Base-by-base conservation (phyloP, 495 filamentous ascomycete genomes). In the Tuber indicum region DNA sequence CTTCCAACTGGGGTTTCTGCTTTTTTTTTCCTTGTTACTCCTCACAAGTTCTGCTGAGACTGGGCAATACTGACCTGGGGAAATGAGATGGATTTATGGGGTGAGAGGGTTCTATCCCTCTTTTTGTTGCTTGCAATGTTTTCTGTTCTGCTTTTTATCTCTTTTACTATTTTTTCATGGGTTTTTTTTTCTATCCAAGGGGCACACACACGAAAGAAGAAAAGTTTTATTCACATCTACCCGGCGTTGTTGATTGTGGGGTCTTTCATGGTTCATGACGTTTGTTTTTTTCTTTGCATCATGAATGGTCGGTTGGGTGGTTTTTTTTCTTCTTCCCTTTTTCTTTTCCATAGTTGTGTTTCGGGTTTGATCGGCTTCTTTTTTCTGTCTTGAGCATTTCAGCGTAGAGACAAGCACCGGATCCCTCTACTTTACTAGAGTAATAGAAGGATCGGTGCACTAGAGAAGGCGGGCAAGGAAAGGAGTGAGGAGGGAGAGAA, bases 11-110 rank as follows among this genome's bases (percentile, higher is more conserved):
- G 78, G 78, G 79, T 77, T 80, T 80, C 79, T 80, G 74, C 75
- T 74, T 80, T 79, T 80, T 79, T 79, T 79, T 74, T 80, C 73
- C 78, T 78, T 73, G 77, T 80, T 75, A 80, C 26, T 76, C 71
- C 87, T 87, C 86, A 86, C 85, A 85, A 86, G 86, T 86, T 84
- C 85, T 86, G 83, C 85, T 84, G 78, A 82, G 84, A 85, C 83
- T 82, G 83, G 81, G 84, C 82, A 82, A 84, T 82, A 80, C 84
- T 85, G 84, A 82, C 70, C 72, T 79, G 78, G 78, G 78, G 77
- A 79, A 85, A 83, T 78, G 80, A 84, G 79, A 83, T 81, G 76
- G 70, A 70, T 80, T 79, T 79, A 83, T 81, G 58, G 32, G 58
- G 58, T 66, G 58, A 66, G 58, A 66, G 58, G 58, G 58, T 66